Percentiles rank a stretch among this genome's conserved stretches.
Evolutionary conservation across 345 rosid genomes (phyloP).

Genomic region (Eucalyptus regnans): DNA sequence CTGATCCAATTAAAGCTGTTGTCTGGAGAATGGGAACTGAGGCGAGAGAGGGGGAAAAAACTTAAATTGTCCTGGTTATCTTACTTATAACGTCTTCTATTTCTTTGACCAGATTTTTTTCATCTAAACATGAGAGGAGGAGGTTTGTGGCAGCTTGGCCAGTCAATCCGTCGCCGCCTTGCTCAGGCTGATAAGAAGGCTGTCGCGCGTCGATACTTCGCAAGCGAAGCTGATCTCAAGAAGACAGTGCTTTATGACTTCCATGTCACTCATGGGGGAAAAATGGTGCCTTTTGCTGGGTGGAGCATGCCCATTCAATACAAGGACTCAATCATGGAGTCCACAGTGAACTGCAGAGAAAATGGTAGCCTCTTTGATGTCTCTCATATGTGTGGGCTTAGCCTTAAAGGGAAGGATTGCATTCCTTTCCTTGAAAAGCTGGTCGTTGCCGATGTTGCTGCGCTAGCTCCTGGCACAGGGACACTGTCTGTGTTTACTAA

Average conservation of each 20-base stretch:
- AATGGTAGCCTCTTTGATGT: conserved; percentile 93
- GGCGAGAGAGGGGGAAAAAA: neutral
- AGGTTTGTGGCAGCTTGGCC: conserved; percentile 94
- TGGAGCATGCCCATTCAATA: conserved; percentile 99
- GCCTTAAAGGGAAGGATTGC: conserved; percentile 91
- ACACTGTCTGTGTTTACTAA: conserved; percentile 88
- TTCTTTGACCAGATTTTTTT: conserved; percentile 12
- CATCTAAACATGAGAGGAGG: conserved; percentile 76
- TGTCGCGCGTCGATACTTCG: conserved; percentile 50
- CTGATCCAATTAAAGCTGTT: neutral
- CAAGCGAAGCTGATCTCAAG: conserved; percentile 74
- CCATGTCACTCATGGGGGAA: conserved; percentile 72
- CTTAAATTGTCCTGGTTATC: neutral
- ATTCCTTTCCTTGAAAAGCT: conserved; percentile 85
- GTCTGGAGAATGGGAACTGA: neutral
- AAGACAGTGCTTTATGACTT: conserved; percentile 88
- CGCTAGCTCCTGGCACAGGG: conserved; percentile 74
- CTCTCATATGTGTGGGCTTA: conserved; percentile 94
- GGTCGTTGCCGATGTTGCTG: conserved; percentile 94
- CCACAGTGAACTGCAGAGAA: conserved; percentile 82
- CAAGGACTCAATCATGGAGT: conserved; percentile 96
- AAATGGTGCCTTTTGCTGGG: conserved; percentile 99
- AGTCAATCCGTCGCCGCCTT: conserved; percentile 72
- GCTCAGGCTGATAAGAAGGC: conserved; percentile 66
- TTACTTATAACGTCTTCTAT: neutral